Percentiles rank a stretch among this genome's conserved stretches.
Conservation (phyloP, 139 green algal species). For the Chlorella sorokiniana region DNA sequence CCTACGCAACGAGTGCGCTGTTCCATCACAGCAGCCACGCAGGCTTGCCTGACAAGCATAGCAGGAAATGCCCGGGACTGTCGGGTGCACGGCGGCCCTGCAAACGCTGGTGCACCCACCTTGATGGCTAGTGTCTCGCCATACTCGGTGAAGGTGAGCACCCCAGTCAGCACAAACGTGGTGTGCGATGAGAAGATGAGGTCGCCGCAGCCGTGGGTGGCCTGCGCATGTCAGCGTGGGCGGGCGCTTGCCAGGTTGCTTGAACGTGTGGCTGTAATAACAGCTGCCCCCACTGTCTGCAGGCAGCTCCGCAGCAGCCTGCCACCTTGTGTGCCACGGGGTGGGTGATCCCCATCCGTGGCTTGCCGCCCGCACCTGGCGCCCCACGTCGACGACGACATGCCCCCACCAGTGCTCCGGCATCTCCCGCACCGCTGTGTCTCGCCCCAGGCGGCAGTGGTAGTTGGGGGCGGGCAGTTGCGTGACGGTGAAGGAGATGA, state of each 20-base stretch:
- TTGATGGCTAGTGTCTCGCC: conserved; percentile 57
- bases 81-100: too few relatives aligned
- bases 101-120: conserved; percentile 21
- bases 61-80: not conserved
- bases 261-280: too few relatives aligned
- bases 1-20: too few relatives aligned
- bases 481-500: conserved; percentile 86
- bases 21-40: not conserved
- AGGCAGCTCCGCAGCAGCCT: too few relatives aligned
- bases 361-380: conserved; percentile 40
- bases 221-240: conserved; percentile 14
- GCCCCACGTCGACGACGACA: conserved; percentile 69
- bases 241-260: not conserved
- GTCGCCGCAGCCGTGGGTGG: conserved; percentile 85
- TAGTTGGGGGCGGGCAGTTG: conserved; percentile 86
- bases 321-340: too few relatives aligned
- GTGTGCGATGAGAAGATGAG: conserved; percentile 93
- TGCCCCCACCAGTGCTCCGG: conserved; percentile 77
- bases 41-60: not conserved
- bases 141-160: conserved; percentile 85
- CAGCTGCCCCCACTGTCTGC: too few relatives aligned
- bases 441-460: conserved; percentile 76
- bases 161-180: conserved; percentile 76
- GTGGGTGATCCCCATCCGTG: too few relatives aligned
- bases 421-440: conserved; percentile 61